phyloP scores from a whole-genome alignment of 148 eudicot genomes.

The Rhododendron ovatum region DNA sequence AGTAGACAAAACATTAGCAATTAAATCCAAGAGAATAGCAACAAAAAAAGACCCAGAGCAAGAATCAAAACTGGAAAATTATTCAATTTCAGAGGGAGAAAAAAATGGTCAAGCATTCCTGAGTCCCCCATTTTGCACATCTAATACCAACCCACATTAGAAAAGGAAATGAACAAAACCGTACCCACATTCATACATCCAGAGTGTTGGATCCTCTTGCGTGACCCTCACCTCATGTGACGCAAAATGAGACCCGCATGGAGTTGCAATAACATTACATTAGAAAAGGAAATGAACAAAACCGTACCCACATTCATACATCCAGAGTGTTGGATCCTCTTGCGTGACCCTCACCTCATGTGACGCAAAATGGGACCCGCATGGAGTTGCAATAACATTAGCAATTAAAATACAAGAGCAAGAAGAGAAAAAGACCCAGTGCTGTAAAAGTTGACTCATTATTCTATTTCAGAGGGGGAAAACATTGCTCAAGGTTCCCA shows the following conservation, averaged over 20 bases:
- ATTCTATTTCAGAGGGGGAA: not conserved
- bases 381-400: not conserved
- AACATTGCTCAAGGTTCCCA: not conserved
- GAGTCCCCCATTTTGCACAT: not conserved
- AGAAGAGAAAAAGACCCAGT: not conserved
- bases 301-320: not conserved
- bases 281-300: not conserved
- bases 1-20: not conserved
- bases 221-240: not conserved
- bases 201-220: not conserved
- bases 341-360: not conserved
- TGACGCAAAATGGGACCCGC: not conserved
- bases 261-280: not conserved
- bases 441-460: not conserved
- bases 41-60: not conserved
- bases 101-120: not conserved
- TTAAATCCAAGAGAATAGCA: not conserved
- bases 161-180: not conserved
- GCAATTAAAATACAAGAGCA: not conserved
- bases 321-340: not conserved
- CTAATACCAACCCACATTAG: not conserved
- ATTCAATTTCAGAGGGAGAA: not conserved
- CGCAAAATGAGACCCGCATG: not conserved
- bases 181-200: not conserved
- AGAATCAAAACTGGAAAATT: not conserved